These are phyloP conservation scores for Tricholoma saponaceum DNA, from an alignment of 768 basidiomycete genomes.

Conservation along the genomic window DNA sequence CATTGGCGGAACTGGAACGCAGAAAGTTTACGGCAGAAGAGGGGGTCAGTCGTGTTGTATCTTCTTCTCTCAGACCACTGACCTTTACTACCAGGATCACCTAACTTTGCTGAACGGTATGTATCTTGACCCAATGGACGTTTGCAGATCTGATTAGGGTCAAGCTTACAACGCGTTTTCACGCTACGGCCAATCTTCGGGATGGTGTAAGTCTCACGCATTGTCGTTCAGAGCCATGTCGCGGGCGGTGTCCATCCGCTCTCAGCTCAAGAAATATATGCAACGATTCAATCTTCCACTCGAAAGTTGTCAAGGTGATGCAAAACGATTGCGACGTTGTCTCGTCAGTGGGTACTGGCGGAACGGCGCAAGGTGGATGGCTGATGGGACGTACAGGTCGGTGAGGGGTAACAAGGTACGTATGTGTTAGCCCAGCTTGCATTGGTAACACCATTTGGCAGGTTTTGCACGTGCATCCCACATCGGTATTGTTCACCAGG, in stretches of 20 bases:
- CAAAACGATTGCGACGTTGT: constrained; percentile 76
- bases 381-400: constrained; percentile 90
- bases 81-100: constrained; percentile 66
- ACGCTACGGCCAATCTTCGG: constrained; percentile 75
- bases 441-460: constrained; percentile 24
- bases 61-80: neutral
- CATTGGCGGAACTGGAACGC: constrained; percentile 86
- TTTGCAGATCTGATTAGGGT: neutral
- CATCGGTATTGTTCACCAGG: constrained; percentile 89
- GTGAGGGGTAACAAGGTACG: constrained; percentile 81
- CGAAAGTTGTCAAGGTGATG: constrained; percentile 89
- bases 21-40: constrained; percentile 98
- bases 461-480: constrained; percentile 89
- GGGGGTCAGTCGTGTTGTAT: constrained; percentile 54
- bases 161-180: constrained; percentile 92
- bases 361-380: constrained; percentile 86
- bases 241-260: constrained; percentile 87
- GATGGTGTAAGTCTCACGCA: constrained; percentile 92
- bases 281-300: constrained; percentile 78
- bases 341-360: constrained; percentile 92
- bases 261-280: constrained; percentile 96
- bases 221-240: constrained; percentile 94
- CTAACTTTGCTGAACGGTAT: constrained; percentile 89
- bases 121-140: constrained; percentile 3
- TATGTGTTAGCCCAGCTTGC: constrained; percentile 1